phyloP scores from a whole-genome alignment of 2,329 filamentous ascomycete genomes.

The Rutstroemia sp. region DNA sequence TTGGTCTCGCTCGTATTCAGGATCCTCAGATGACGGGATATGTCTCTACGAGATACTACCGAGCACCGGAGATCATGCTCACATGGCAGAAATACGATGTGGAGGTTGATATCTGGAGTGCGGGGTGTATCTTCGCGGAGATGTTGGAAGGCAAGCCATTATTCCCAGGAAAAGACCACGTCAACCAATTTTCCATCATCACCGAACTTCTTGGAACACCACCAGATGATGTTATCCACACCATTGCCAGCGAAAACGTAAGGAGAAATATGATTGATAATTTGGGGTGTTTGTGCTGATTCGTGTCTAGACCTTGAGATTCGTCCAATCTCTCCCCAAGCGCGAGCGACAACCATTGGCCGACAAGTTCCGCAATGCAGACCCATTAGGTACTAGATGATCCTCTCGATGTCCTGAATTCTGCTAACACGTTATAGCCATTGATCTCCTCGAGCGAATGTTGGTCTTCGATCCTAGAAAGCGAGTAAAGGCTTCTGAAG shows the following conservation, averaged over 20 bases:
- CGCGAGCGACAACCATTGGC: slow-evolving; percentile 80
- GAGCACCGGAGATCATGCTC: slow-evolving; percentile 98
- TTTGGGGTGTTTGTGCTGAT: slow-evolving; percentile 22
- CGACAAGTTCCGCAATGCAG: slow-evolving; percentile 93
- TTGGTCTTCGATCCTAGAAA: slow-evolving; percentile 98
- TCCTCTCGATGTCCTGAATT: neutral
- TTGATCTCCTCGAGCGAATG: slow-evolving; percentile 93
- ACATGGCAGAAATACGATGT: slow-evolving; percentile 99
- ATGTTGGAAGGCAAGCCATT: slow-evolving; percentile 98
- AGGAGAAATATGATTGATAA: slow-evolving; percentile 29
- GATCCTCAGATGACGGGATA: slow-evolving; percentile 99
- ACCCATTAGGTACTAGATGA: slow-evolving; percentile 61
- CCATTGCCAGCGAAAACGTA: slow-evolving; percentile 96
- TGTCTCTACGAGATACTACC: slow-evolving; percentile 97
- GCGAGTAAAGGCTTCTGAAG: slow-evolving; percentile 80
- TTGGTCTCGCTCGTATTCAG: slow-evolving; percentile 93
- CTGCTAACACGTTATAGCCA: slow-evolving; percentile 47
- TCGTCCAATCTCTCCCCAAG: slow-evolving; percentile 95
- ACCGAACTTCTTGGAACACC: slow-evolving; percentile 94
- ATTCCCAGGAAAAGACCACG: slow-evolving; percentile 98
- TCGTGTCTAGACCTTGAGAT: slow-evolving; percentile 69
- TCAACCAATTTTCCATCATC: slow-evolving; percentile 99
- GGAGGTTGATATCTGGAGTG: slow-evolving; percentile 99
- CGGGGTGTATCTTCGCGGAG: slow-evolving; percentile 97
- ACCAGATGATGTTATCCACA: slow-evolving; percentile 96